These are phyloP conservation scores for Sphaceloma murrayae DNA, from an alignment of 2,329 filamentous ascomycete genomes.

Conservation along the genomic window DNA sequence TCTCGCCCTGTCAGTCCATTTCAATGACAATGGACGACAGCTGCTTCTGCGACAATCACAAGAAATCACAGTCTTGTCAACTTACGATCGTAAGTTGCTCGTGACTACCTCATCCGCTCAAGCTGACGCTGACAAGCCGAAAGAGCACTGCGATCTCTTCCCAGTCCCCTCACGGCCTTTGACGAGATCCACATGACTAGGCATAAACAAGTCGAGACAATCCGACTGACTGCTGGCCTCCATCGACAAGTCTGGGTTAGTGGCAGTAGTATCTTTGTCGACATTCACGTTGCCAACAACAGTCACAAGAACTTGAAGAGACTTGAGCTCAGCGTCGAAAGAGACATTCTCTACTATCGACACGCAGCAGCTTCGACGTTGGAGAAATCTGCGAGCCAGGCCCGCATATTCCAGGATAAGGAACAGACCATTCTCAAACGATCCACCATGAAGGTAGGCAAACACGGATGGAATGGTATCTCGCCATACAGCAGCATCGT, in stretches of 20 bases:
- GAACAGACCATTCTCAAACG: conserved; percentile 40
- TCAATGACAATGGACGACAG: conserved; percentile 40
- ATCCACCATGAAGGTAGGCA: conserved; percentile 35
- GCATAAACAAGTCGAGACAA: conserved; percentile 34
- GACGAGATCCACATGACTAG: conserved; percentile 39
- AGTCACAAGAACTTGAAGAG: conserved; percentile 41
- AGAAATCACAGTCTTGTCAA: conserved; percentile 42
- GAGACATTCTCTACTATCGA: conserved; percentile 43
- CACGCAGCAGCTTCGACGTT: conserved; percentile 41
- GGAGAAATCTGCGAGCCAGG: conserved; percentile 42
- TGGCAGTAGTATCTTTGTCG: conserved; percentile 46
- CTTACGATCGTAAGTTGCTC: conserved; percentile 42
- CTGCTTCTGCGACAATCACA: conserved; percentile 43
- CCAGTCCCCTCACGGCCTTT: conserved; percentile 42
- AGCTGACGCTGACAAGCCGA: conserved; percentile 33
- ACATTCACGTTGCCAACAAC: conserved; percentile 44
- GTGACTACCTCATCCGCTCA: not conserved
- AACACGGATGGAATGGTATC: conserved; percentile 40
- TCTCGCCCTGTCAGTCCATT: conserved; percentile 39
- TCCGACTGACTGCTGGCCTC: conserved; percentile 43
- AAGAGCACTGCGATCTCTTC: conserved; percentile 45
- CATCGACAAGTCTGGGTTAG: conserved; percentile 52
- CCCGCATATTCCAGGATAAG: conserved; percentile 44
- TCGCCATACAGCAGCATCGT: conserved; percentile 37
- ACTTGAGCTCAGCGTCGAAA: conserved; percentile 44